Evolutionary conservation across 1,284 basidiomycete species (phyloP), one percentile per base, ranked within the genome.

Genomic region (Paramarasmius palmivorus): DNA sequence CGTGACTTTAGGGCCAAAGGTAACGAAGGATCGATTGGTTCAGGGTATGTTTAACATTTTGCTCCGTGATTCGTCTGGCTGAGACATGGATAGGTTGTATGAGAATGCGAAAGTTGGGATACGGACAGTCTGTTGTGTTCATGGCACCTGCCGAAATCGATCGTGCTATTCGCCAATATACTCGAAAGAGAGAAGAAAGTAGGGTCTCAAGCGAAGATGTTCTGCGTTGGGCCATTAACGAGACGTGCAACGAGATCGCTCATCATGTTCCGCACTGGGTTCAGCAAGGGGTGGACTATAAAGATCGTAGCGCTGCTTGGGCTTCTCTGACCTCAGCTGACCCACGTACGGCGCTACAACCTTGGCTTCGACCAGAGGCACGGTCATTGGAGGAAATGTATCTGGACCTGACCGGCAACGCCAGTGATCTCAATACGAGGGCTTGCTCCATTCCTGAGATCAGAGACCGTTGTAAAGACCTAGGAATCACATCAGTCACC

Each of bases 11-110:
- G 82, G 81, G 0, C 76, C 75, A 0, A 80, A 76, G 42, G 65
- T 83, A 2, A 80, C 77, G 0, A 83, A 84, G 47, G 82, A 84
- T 60, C 68, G 75, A 42, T 59, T 84, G 14, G 65, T 74, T 4
- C 81, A 83, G 70, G 82, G 81, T 78, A 55, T 52, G 68, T 57
- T 22, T 25, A 9, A 45, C 38, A 12, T 22, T 15, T 32, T 15
- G 29, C 25, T 41, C 26, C 15, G 20, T 15, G 17, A 35, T 17
- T 7, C 32, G 7, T 6, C 29, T 32, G 6, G 29, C 29, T 32
- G 34, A 15, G 22, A 32, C 12, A 8, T 35, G 3, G 8, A 19
- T 41, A 78, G 76, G 73, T 5, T 77, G 76, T 55, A 78, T 78
- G 76, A 67, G 76, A 23, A 74, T 82, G 80, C 70, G 80, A 3